Conservation (phyloP, 306 rosid genomes). For the Cajanus cajan region DNA sequence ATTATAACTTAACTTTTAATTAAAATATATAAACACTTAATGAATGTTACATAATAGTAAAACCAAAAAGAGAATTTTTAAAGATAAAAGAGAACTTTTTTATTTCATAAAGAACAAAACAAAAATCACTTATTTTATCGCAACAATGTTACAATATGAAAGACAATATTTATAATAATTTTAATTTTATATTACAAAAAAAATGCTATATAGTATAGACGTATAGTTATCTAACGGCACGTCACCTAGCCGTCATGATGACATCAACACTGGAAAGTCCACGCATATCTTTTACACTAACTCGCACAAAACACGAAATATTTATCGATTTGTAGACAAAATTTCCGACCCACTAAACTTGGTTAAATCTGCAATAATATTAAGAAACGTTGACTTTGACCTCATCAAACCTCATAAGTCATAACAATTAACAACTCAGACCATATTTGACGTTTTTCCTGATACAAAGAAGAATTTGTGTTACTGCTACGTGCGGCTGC, state of each 20-base stretch:
- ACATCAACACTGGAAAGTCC: too few relatives aligned
- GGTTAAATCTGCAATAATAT: conserved; percentile 8
- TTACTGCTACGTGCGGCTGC: too few relatives aligned
- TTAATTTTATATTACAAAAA: background rate
- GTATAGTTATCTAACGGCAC: background rate
- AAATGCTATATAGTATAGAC: background rate
- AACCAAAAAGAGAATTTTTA: too few relatives aligned
- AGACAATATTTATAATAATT: background rate
- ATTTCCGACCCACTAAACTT: background rate
- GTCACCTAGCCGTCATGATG: conserved; percentile 16
- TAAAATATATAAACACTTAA: too few relatives aligned
- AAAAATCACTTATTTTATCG: too few relatives aligned
- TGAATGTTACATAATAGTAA: too few relatives aligned
- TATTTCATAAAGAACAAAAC: too few relatives aligned
- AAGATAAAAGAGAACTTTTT: too few relatives aligned
- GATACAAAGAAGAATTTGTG: background rate
- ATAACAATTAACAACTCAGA: background rate
- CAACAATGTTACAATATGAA: too few relatives aligned
- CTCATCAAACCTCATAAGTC: conserved; percentile 13
- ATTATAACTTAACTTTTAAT: too few relatives aligned
- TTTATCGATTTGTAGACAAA: background rate
- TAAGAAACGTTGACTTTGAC: background rate
- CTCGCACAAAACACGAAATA: background rate
- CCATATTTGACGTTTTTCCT: background rate
- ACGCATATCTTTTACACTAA: background rate